A percentile compares a stretch with the other conserved stretches of the same genome.
These are phyloP conservation scores for Neonectria ditissima DNA, from an alignment of 2,329 filamentous ascomycete genomes.

Conservation along the genomic window DNA sequence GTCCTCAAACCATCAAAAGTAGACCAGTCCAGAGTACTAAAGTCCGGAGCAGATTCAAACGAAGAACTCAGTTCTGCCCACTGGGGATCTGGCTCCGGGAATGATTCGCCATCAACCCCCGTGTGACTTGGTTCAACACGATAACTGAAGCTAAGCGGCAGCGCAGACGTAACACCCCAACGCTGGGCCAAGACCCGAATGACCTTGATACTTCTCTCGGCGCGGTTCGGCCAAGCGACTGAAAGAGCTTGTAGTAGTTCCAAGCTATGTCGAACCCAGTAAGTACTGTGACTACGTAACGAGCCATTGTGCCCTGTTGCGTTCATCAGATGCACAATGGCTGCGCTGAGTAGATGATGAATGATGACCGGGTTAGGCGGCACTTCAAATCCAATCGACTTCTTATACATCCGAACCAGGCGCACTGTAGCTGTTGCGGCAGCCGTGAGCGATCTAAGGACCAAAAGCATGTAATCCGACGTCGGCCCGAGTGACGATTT, in stretches of 20 bases:
- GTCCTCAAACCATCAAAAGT: background rate
- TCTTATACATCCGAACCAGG: conserved; percentile 1
- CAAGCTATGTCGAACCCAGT: conserved; percentile 6
- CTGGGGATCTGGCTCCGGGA: background rate
- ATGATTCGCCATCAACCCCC: too few relatives aligned
- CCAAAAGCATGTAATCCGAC: conserved; percentile 9
- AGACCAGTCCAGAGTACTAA: background rate
- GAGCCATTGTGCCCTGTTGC: background rate
- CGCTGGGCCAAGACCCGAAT: conserved; percentile 12
- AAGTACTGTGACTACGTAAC: conserved; percentile 3
- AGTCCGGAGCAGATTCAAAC: background rate
- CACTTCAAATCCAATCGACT: background rate
- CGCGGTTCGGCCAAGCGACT: background rate
- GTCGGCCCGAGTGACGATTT: background rate
- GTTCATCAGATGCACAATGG: conserved; percentile 17
- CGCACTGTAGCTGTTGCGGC: conserved; percentile 7
- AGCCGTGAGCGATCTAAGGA: conserved; percentile 1
- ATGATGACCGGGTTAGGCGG: conserved; percentile 2
- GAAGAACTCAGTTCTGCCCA: background rate
- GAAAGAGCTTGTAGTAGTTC: background rate
- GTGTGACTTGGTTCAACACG: background rate
- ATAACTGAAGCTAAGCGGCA: conserved; percentile 10
- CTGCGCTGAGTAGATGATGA: conserved; percentile 12
- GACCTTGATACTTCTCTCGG: conserved; percentile 12
- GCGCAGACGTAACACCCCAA: conserved; percentile 3